Evolutionary conservation across 371 early-diverging fungal species (phyloP), one percentile per base, ranked within the genome.

Genomic region (Chytridium lagenaria): DNA sequence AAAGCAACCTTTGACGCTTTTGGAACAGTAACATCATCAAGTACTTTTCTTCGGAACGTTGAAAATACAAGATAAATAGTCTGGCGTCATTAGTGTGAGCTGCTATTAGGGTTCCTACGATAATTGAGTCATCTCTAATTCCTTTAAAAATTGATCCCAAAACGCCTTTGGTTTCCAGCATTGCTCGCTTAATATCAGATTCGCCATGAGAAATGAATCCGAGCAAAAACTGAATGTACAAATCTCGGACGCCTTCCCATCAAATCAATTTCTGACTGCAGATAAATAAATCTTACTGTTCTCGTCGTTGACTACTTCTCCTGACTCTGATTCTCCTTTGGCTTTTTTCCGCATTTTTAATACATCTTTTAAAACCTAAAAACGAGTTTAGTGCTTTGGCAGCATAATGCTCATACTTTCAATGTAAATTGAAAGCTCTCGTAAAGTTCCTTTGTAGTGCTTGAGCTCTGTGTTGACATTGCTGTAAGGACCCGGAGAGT

Each of bases 181-280:
- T 72, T 37, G 89, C 85, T 72, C 88, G 87, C 78, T 92, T 95
- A 33, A 90, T 78, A 26, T 78, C 82, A 2, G 85, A 79, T 76
- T 93, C 92, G 0, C 91, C 93, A 40, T 87, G 85, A 38, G 84
- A 83, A 28, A 95, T 84, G 71, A 95, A 93, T n/a, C 91, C 87
- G 26, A 93, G 84, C 7, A 94, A 80, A 68, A 92, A 93, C 49
- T 87, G 85, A 51, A 94, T 86, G 71, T 90, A 93, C 2, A 89
- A 78, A 1, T 89, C 90, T 70, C 93, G 85, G 57, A 87, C 79
- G 57, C 87, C 89, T 83, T 69, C 69, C 2, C 10, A 49, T 44
- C 28, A 66, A 44, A 7, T 44, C 19, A 7, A 26, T 19, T 55
- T 26, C 23, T 30, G 30, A 44, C 12, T 44, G 44, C 19, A 7